Evolutionary conservation across 352 stramenopile species (phyloP).

Genomic region (Globisporangium paddicum): DNA sequence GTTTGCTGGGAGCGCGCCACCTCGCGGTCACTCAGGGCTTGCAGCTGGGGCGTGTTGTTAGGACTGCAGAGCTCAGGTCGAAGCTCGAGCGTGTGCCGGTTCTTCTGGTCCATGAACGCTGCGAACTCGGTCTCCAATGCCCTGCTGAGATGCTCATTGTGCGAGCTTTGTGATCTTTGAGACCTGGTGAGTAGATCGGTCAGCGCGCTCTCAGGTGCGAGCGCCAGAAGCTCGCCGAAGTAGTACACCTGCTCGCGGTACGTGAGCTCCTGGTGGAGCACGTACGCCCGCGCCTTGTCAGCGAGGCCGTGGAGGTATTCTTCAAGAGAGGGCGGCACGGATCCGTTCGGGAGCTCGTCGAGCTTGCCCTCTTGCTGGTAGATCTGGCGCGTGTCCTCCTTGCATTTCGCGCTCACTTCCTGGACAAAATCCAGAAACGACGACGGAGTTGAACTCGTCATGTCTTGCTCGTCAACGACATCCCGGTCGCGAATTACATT

Average conservation of each 20-base stretch:
- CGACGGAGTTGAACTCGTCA: neutral
- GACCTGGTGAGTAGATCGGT: constrained; percentile 26
- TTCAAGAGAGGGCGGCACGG: constrained; percentile 65
- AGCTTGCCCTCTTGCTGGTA: constrained; percentile 61
- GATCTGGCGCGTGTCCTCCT: constrained; percentile 45
- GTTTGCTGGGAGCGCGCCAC: constrained; percentile 26
- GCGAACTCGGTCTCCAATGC: constrained; percentile 30
- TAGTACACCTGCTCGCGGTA: constrained; percentile 61
- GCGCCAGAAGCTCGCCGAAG: constrained; percentile 52
- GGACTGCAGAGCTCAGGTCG: constrained; percentile 69
- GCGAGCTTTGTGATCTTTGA: constrained; percentile 16
- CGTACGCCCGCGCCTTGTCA: constrained; percentile 55
- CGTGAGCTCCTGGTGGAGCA: constrained; percentile 40
- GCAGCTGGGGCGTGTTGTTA: constrained; percentile 54
- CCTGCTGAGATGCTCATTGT: constrained; percentile 8
- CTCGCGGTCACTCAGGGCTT: constrained; percentile 55
- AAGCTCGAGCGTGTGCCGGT: constrained; percentile 43
- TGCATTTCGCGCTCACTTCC: constrained; percentile 52
- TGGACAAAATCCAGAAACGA: constrained; percentile 51
- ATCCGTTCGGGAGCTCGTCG: constrained; percentile 54
- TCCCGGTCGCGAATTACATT: constrained; percentile 32
- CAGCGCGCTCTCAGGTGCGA: constrained; percentile 46
- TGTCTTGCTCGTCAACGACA: constrained; percentile 39
- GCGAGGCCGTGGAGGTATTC: constrained; percentile 62
- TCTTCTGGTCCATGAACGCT: constrained; percentile 41